Conservation (phyloP, 2,329 filamentous ascomycete species). For the Penicillium sp. region DNA sequence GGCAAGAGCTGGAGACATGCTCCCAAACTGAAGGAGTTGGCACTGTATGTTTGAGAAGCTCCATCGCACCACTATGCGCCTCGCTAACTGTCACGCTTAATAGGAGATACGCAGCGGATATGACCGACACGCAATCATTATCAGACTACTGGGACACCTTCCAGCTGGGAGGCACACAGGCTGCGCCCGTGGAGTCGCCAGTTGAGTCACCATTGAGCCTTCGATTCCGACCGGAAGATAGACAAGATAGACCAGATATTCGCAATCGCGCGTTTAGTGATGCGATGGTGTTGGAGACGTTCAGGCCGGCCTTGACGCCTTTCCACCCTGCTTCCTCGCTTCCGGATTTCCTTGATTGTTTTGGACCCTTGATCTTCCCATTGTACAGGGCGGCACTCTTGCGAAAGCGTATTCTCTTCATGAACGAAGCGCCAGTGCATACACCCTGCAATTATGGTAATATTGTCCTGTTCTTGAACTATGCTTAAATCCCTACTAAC, state of each 20-base stretch:
- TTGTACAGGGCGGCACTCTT: constrained; percentile 84
- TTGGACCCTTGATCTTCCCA: constrained; percentile 90
- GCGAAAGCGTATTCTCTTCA: constrained; percentile 83
- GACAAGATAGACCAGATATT: constrained; percentile 41
- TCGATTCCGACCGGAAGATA: constrained; percentile 56
- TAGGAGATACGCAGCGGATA: constrained; percentile 63
- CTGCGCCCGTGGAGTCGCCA: constrained; percentile 47
- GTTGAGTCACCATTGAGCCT: constrained; percentile 54
- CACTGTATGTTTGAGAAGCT: constrained; percentile 53
- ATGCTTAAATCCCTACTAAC: background rate
- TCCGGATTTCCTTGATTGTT: constrained; percentile 72
- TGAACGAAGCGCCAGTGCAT: constrained; percentile 82
- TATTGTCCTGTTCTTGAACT: background rate
- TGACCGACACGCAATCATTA: constrained; percentile 63
- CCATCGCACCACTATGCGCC: background rate
- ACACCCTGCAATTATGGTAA: constrained; percentile 85
- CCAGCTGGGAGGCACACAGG: constrained; percentile 40
- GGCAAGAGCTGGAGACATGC: constrained; percentile 90
- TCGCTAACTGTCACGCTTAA: background rate
- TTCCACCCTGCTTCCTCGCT: constrained; percentile 88
- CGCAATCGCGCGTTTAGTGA: constrained; percentile 45
- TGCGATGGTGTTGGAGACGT: constrained; percentile 40
- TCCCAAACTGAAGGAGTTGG: constrained; percentile 71
- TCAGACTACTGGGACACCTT: constrained; percentile 75
- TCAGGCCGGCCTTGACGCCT: constrained; percentile 64